phyloP scores from a whole-genome alignment of 2,329 filamentous ascomycete genomes.

The Ophiostoma sp. region DNA sequence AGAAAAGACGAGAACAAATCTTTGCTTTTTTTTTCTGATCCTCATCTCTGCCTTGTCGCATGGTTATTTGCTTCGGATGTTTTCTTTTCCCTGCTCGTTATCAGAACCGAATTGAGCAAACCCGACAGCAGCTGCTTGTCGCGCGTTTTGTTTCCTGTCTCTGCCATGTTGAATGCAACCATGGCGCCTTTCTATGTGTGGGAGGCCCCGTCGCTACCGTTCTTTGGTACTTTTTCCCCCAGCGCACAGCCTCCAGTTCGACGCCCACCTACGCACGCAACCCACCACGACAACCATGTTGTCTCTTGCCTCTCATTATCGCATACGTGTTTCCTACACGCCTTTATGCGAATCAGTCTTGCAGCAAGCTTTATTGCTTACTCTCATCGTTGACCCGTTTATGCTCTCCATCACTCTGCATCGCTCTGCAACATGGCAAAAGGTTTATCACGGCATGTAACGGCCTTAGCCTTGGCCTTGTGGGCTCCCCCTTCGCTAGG shows the following conservation, averaged over 20 bases:
- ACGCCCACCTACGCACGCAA: not conserved
- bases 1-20: not conserved
- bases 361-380: not conserved
- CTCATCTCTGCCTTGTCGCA: not conserved
- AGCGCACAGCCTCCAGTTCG: not conserved
- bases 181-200: not conserved
- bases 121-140: not conserved
- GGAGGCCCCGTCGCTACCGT: conserved; percentile 10
- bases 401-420: no score
- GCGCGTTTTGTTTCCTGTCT: conserved; percentile 2
- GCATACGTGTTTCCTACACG: not conserved
- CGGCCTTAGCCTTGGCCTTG: not conserved
- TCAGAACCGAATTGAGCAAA: not conserved
- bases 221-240: not conserved
- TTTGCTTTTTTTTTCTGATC: not conserved
- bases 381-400: not conserved
- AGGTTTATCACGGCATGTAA: not conserved
- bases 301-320: not conserved
- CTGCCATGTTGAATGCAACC: not conserved
- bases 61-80: not conserved
- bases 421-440: not conserved
- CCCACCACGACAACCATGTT: not conserved
- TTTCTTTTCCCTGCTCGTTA: not conserved
- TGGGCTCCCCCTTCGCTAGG: not conserved
- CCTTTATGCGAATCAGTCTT: not conserved